A percentile compares a stretch with the other conserved stretches of the same genome.
Conservation (phyloP, 805 yeast genomes). For the Kuraishia ogatae region DNA sequence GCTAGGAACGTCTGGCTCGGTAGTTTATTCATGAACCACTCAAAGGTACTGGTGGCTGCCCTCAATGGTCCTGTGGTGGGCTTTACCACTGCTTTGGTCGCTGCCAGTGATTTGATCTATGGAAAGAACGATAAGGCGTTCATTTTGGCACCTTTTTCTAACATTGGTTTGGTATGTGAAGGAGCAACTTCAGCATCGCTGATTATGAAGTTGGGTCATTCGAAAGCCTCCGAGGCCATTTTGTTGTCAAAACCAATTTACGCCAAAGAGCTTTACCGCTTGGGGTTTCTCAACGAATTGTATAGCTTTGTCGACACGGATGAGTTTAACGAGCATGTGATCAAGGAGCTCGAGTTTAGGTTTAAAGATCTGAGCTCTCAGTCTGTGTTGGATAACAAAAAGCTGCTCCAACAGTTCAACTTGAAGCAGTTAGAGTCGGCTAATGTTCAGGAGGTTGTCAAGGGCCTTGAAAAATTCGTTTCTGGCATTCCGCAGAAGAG, state of each 20-base stretch:
- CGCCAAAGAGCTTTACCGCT: constrained; percentile 44
- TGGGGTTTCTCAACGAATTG: constrained; percentile 57
- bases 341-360: constrained; percentile 23
- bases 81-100: constrained; percentile 61
- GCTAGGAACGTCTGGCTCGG: constrained; percentile 67
- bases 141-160: constrained; percentile 69
- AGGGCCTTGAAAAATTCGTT: constrained; percentile 65
- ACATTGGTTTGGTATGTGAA: constrained; percentile 76
- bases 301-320: constrained; percentile 18
- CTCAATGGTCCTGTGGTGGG: constrained; percentile 88
- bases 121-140: constrained; percentile 49
- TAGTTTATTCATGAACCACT: constrained; percentile 58
- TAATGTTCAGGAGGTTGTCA: constrained; percentile 56
- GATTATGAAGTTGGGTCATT: constrained; percentile 61
- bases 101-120: constrained; percentile 71
- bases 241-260: constrained; percentile 58
- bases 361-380: constrained; percentile 36
- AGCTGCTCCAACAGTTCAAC: constrained; percentile 25
- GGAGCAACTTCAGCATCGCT: constrained; percentile 69
- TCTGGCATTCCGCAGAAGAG: constrained; percentile 66
- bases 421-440: constrained; percentile 32
- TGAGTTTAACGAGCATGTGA: constrained; percentile 33
- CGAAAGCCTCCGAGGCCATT: constrained; percentile 65
- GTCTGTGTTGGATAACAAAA: constrained; percentile 36
- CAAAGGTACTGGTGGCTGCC: constrained; percentile 62